Evolutionary conservation across 768 basidiomycete genomes (phyloP).

Genomic region (Amanita exitialis): DNA sequence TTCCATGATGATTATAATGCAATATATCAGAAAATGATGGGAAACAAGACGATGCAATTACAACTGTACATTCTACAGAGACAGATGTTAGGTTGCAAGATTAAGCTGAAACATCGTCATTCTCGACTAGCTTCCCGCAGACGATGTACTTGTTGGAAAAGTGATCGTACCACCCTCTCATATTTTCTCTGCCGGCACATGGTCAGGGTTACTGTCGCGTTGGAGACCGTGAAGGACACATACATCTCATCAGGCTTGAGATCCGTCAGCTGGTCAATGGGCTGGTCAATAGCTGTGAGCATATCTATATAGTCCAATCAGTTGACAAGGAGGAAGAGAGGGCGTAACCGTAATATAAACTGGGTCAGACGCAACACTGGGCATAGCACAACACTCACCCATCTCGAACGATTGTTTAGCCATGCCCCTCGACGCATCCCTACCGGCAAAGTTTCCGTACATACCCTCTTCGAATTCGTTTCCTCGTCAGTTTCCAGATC

Average conservation of each 20-base stretch:
- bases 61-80: background rate
- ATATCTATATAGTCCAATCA: constrained; percentile 45
- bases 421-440: constrained; percentile 95
- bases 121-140: constrained; percentile 83
- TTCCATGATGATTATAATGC: too few species aligned
- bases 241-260: constrained; percentile 78
- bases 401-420: constrained; percentile 93
- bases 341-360: too few species aligned
- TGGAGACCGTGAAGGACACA: constrained; percentile 18
- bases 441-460: constrained; percentile 96
- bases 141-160: constrained; percentile 89
- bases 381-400: constrained; percentile 60
- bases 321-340: background rate
- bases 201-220: background rate
- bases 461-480: constrained; percentile 60
- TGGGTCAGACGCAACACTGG: too few species aligned
- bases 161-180: constrained; percentile 93
- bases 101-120: constrained; percentile 36
- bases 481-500: background rate
- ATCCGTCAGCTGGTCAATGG: constrained; percentile 76
- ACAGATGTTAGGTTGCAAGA: background rate
- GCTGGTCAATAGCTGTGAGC: constrained; percentile 81
- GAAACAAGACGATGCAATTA: background rate
- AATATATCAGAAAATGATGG: too few species aligned
- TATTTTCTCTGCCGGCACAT: constrained; percentile 61